Conservation (phyloP, 2,329 filamentous ascomycete genomes). For the Colletotrichum acutatum region DNA sequence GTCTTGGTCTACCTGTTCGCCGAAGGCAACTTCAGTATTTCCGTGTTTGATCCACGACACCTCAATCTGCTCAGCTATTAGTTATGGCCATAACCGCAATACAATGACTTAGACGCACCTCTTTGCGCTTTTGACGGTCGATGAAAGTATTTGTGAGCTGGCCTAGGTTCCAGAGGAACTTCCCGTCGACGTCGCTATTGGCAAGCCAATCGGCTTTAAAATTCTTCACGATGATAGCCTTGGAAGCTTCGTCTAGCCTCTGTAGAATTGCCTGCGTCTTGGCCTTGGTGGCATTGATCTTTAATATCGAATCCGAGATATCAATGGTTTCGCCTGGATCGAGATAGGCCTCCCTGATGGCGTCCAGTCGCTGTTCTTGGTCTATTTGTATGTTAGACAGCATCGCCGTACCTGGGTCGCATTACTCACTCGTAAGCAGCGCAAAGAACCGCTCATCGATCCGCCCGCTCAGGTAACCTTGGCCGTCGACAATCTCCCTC, state of each 20-base stretch:
- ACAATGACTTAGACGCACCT: neutral
- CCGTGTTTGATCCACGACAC: conserved; percentile 36
- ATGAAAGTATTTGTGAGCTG: conserved; percentile 47
- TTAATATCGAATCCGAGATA: conserved; percentile 43
- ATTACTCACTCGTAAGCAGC: conserved; percentile 24
- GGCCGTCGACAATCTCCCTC: conserved; percentile 54
- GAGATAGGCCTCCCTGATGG: conserved; percentile 35
- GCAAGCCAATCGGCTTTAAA: conserved; percentile 42
- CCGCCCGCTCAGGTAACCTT: conserved; percentile 53
- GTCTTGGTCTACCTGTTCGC: neutral
- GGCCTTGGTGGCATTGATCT: conserved; percentile 48
- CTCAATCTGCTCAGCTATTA: conserved; percentile 19
- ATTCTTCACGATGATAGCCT: conserved; percentile 29
- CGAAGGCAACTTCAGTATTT: neutral
- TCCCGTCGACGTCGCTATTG: conserved; percentile 38
- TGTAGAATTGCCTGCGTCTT: conserved; percentile 49
- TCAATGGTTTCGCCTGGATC: conserved; percentile 50
- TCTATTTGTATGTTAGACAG: conserved; percentile 11
- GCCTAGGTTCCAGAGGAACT: conserved; percentile 48
- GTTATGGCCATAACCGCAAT: neutral
- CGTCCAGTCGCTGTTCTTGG: conserved; percentile 37
- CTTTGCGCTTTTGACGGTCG: neutral
- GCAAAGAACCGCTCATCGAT: conserved; percentile 41
- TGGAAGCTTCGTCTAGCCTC: conserved; percentile 33
- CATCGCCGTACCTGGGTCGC: no score